Base-by-base conservation (phyloP, 23 red algal genomes). In the Gracilaria gracilis region DNA sequence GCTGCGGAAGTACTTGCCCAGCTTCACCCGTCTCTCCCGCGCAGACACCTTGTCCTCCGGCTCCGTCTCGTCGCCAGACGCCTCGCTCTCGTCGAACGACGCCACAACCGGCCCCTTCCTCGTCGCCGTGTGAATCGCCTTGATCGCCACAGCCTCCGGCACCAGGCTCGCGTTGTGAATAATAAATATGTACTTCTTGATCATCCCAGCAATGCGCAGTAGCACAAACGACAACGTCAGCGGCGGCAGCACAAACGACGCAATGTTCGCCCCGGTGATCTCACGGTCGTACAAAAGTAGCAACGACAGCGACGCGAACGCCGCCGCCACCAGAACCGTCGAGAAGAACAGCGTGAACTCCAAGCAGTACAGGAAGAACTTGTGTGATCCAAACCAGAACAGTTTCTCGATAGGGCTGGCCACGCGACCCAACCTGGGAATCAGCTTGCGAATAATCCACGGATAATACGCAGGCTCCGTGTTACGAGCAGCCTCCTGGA, bases 361-460 rank as follows among this genome's bases (percentile, higher is more conserved):
- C 35, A 88, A 83, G 33, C 83, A 87, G 82, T 83, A 94, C 82
- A 94, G 34, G 59, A 81, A 94, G 40, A 94, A 88, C 61, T 57
- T 61, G 75, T 94, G 92, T 9, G 83, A 88, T 16, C 92, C 92
- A 28, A 73, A 81, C 92, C 92, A 94, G 59, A 94, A 94, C 46
- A 94, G 92, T 65, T 94, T 94, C 29, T 94, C 92, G 0, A 87
- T 47, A 0, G 72, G 92, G 49, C 83, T 87, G 23, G 92, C 92
- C 50, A 82, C 75, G 11, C 92, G 71, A n/a, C 47, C 57, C 54
- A 94, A 33, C 16, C 92, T 35, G 0, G 92, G 92, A 48, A 94
- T 72, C 57, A 94, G 75, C 28, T 70, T 87, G 53, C 57, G 57
- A 40, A 94, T 76, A 7, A 75, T 33, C 42, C 77, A 50, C 62